A percentile compares a stretch with the other conserved stretches of the same genome.
Conservation (phyloP, 2,329 filamentous ascomycete genomes). For the Phoma herbarum region DNA sequence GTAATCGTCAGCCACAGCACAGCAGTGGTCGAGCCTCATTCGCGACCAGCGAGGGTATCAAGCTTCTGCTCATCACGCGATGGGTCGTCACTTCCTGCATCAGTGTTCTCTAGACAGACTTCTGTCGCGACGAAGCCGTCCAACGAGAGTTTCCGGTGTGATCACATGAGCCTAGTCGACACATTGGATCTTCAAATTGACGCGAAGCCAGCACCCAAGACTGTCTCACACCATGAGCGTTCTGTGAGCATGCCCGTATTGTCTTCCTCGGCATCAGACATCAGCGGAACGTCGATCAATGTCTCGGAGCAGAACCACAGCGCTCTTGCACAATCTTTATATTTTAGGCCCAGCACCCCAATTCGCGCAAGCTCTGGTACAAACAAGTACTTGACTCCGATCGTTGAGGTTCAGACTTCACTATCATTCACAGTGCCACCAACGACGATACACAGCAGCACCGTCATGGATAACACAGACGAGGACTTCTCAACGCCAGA, state of each 20-base stretch:
- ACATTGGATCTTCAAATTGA: conserved; percentile 4
- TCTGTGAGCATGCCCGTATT: background rate
- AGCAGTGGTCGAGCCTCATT: background rate
- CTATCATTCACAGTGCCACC: background rate
- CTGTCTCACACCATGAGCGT: background rate
- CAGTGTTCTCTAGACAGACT: conserved; percentile 7
- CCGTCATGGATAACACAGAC: background rate
- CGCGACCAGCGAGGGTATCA: background rate
- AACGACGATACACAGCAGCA: background rate
- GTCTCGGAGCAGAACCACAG: background rate
- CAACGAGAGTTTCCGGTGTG: conserved; percentile 2
- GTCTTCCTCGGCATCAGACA: background rate
- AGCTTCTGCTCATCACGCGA: background rate
- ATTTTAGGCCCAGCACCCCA: background rate
- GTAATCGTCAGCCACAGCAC: background rate
- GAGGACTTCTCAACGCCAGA: background rate
- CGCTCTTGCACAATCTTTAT: background rate
- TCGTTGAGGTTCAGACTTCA: background rate
- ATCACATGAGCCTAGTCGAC: background rate
- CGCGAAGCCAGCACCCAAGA: background rate
- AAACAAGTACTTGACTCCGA: background rate
- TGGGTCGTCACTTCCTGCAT: background rate
- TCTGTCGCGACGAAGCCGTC: conserved; percentile 15
- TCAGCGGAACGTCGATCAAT: background rate
- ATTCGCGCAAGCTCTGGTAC: background rate